Evolutionary conservation across 768 basidiomycete genomes (phyloP), one percentile per base, ranked within the genome.

Genomic region (Leccinum ochraceum): DNA sequence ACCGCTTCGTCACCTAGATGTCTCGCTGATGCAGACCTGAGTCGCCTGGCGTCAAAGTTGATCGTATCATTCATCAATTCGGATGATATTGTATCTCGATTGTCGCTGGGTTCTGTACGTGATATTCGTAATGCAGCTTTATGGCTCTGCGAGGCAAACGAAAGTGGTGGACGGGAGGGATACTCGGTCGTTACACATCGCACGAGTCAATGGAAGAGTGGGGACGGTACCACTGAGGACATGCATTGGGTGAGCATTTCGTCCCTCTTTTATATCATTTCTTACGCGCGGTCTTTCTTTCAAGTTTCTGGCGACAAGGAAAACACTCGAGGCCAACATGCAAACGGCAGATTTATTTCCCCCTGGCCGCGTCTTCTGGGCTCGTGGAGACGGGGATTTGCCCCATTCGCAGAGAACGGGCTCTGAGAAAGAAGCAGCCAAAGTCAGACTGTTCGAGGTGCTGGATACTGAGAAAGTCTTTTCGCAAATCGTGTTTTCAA

Each of bases 261-360:
- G 6, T 8, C 20, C 13, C 17, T 53, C 55, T 62, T 28, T 46
- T n/a, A 55, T 2, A 16, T 53, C 28, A 39, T 13, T 13, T 22
- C 55, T 53, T 11, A 10, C 17, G 34, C 42, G 20, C 34, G 20
- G 24, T 42, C 3, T 37, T 30, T 30, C 26, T 54, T 56, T 8
- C 49, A 58, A 93, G 92, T 91, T 94, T 67, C 77, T 93, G 42
- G 83, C 90, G 0, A 82, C 89, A 60, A 84, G 92, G 50, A 93
- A 90, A 78, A 92, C 91, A 3, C 80, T 94, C 0, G 90, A 93
- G 71, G 91, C 90, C 50, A 92, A 90, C 60, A 93, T 94, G 91
- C 82, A 85, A 53, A 83, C 81, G 77, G 76, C 83, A 3, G 81
- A 86, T 64, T 81, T 91, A 71, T 92, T 83, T 62, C 91, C 91